Evolutionary conservation across 148 eudicot genomes (phyloP), one percentile per base, ranked within the genome.

Genomic region (Nyssa sinensis): DNA sequence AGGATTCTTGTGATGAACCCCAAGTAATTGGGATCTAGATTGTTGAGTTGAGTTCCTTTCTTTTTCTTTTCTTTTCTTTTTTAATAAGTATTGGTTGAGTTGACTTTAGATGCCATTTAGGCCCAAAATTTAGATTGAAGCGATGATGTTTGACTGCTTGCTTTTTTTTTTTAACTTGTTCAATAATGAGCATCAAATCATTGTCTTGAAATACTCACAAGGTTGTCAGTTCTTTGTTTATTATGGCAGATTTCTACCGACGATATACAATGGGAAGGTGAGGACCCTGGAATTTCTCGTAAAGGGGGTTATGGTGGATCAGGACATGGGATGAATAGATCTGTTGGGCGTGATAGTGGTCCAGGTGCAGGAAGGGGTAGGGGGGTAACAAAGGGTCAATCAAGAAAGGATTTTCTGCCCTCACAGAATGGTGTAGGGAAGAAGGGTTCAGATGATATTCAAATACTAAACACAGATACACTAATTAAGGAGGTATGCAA

Each of bases 231-330:
- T 16, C 73, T 44, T 73, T 67, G 31, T 32, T 41, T 34, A 17
- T 29, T 24, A 27, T 70, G 66, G 66, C 74, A 89, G 93, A 86
- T 89, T 60, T 85, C 93, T 58, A 85, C 91, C 0, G 87, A 85
- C 63, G 93, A 89, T 84, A 87, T 89, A 66, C 85, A 84, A 44
- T 89, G 93, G 93, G 90, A 39, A 5, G 93, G 84, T 35, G 93
- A 85, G 66, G 89, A 87, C 75, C 90, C 90, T 68, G 84, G 89
- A 66, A 80, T 85, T 74, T 79, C 83, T 75, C 87, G 74, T 47
- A 86, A 79, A 72, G 88, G 90, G 75, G 82, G 69, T 62, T 75
- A 71, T 72, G 86, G 78, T 80, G 79, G 82, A 64, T 28, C 85
- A 29, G 82, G 83, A 41, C 86, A 53, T 67, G 88, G 80, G 6